Evolutionary conservation across 768 basidiomycete genomes (phyloP), one percentile per base, ranked within the genome.

Genomic region (Pulveroboletus frians): DNA sequence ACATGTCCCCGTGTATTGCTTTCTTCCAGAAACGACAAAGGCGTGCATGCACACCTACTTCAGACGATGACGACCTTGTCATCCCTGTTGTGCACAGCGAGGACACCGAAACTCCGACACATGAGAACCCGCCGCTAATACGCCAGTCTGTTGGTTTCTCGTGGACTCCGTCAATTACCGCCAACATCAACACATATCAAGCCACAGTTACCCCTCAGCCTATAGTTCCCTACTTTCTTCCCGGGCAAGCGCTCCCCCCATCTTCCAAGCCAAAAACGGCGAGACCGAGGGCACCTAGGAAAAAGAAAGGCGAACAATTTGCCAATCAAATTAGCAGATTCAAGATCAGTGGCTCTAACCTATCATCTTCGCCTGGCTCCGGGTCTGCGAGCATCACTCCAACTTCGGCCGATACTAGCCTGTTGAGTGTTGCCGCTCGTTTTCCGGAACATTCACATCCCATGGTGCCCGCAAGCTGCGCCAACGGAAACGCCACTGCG

Each of bases 91-190:
- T 69, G 21, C 69, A 64, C 35, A 67, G 73, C 43, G 73, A 75
- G 53, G 56, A 60, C 43, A 23, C 39, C 17, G 74, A 77, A 51
- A 72, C 76, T 10, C 75, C 79, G 50, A 76, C 76, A 36, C 76
- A 75, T 38, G 63, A 62, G 51, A 58, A 44, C 13, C 68, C 70
- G 6, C 83, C 83, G 32, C 60, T 84, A 26, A 74, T 84, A 54
- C 75, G 83, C 41, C 76, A 81, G 59, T 71, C 79, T n/a, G 66
- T 84, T 34, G 83, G 70, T 18, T 84, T 83, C 57, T 63, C 71
- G 39, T 72, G 68, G 66, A 48, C 58, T 17, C 60, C 61, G 9
- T 65, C 64, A 8, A 52, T 54, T 35, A 57, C 56, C 32, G 43
- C 65, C 46, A 60, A 62, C 51, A 46, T 67, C 52, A 55, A 6